These are phyloP conservation scores for Sideroxylon spinosum DNA, from an alignment of 179 eudicot genomes.

Conservation along the genomic window DNA sequence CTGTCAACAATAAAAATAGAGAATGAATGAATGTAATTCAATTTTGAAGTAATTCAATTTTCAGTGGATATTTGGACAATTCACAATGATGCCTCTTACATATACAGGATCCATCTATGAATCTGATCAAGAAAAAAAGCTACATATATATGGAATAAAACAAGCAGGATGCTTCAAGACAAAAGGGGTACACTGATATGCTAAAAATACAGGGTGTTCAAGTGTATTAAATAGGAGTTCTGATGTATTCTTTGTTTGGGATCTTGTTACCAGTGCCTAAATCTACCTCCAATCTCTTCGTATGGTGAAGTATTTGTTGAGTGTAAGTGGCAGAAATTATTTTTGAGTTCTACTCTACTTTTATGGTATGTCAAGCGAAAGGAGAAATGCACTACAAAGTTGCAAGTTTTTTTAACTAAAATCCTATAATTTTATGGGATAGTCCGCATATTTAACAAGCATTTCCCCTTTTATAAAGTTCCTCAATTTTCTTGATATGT, in stretches of 20 bases:
- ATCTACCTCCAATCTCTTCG: background rate
- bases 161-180: background rate
- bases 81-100: background rate
- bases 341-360: background rate
- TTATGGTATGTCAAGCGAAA: background rate
- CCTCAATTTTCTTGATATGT: background rate
- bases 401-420: background rate
- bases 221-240: background rate
- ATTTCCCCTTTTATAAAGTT: too few relatives aligned
- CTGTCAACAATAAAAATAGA: conserved; percentile 25
- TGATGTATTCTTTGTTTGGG: background rate
- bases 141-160: background rate
- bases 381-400: background rate
- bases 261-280: background rate
- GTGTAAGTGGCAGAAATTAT: background rate
- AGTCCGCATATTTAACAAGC: background rate
- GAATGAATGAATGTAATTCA: background rate
- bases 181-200: background rate
- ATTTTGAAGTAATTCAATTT: too few relatives aligned
- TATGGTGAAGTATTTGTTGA: background rate
- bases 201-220: background rate
- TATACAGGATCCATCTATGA: background rate
- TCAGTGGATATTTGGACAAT: background rate
- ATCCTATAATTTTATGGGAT: background rate
- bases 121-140: background rate